Percentiles rank a stretch among this genome's conserved stretches.
Conservation (phyloP, 1,139 yeast species). For the Geotrichum fermentans region DNA sequence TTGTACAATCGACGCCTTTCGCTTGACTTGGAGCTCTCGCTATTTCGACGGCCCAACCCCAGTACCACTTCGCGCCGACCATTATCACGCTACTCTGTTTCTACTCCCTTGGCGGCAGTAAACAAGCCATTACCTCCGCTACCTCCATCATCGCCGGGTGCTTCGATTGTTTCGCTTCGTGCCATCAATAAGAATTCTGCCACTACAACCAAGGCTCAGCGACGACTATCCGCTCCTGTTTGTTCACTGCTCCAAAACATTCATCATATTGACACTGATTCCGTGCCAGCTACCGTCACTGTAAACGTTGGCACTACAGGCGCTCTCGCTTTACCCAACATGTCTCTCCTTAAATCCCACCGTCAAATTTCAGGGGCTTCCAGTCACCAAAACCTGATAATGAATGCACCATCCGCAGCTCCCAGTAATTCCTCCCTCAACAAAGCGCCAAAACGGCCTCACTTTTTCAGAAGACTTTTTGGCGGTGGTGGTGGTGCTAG, state of each 20-base stretch:
- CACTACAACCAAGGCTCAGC: neutral
- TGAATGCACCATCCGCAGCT: neutral
- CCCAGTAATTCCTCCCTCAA: constrained; percentile 14
- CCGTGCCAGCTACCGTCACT: neutral
- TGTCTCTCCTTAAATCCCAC: constrained; percentile 11
- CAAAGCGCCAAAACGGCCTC: constrained; percentile 18
- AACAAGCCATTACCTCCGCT: constrained; percentile 6
- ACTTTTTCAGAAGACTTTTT: constrained; percentile 19
- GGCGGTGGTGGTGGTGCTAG: constrained; percentile 15
- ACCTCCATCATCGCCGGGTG: too few species aligned
- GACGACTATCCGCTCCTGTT: neutral
- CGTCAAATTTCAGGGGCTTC: constrained; percentile 6
- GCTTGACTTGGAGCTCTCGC: constrained; percentile 2
- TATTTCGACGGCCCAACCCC: neutral
- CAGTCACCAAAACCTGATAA: constrained; percentile 1
- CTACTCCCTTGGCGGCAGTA: neutral
- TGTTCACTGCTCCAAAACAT: too few species aligned
- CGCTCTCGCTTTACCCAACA: neutral
- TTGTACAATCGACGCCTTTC: constrained; percentile 2
- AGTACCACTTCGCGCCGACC: neutral
- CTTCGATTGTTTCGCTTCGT: too few species aligned
- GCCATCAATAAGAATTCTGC: too few species aligned
- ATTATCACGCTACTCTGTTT: neutral
- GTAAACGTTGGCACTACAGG: too few species aligned
- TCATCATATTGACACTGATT: neutral